phyloP scores from a whole-genome alignment of 306 rosid genomes.

The Elaeagnus macrophylla region DNA sequence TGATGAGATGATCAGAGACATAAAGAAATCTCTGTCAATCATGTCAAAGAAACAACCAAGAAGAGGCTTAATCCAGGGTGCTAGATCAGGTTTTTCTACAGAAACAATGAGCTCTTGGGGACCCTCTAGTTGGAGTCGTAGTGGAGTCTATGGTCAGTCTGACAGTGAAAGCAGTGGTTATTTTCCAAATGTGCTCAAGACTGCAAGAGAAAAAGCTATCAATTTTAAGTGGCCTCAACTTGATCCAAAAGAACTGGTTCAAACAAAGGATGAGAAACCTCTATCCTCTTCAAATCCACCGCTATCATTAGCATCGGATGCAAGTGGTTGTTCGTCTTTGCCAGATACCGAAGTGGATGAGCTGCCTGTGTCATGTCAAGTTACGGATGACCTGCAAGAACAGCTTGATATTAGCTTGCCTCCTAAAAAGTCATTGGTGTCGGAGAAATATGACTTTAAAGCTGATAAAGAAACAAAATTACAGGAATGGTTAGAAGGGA shows the following conservation, averaged over 20 bases:
- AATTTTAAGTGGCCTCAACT: slow-evolving; percentile 55
- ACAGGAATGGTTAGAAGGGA: slow-evolving; percentile 69
- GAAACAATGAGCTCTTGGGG: slow-evolving; percentile 45
- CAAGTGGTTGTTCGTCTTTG: slow-evolving; percentile 34
- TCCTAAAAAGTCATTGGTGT: slow-evolving; percentile 18
- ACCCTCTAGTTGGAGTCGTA: slow-evolving; percentile 29
- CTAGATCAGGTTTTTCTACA: slow-evolving; percentile 28
- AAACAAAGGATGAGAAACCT: slow-evolving; percentile 26
- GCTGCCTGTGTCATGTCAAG: slow-evolving; percentile 44
- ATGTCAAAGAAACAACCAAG: slow-evolving; percentile 55
- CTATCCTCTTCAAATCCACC: slow-evolving; percentile 17
- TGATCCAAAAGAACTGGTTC: slow-evolving; percentile 28
- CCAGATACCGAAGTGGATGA: slow-evolving; percentile 49
- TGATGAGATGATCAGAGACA: slow-evolving; percentile 74
- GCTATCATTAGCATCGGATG: slow-evolving; percentile 30
- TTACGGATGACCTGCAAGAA: slow-evolving; percentile 36
- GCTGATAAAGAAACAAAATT: slow-evolving; percentile 69
- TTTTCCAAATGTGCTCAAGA: slow-evolving; percentile 48
- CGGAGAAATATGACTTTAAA: slow-evolving; percentile 60
- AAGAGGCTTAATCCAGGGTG: slow-evolving; percentile 43
- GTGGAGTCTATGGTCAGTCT: slow-evolving; percentile 17
- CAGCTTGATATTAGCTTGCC: slow-evolving; percentile 21
- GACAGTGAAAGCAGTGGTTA: slow-evolving; percentile 37
- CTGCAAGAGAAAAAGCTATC: slow-evolving; percentile 65
- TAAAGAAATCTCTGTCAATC: slow-evolving; percentile 52